These are phyloP conservation scores for Amaranthus palmeri DNA, from an alignment of 148 eudicot species.

Conservation along the genomic window DNA sequence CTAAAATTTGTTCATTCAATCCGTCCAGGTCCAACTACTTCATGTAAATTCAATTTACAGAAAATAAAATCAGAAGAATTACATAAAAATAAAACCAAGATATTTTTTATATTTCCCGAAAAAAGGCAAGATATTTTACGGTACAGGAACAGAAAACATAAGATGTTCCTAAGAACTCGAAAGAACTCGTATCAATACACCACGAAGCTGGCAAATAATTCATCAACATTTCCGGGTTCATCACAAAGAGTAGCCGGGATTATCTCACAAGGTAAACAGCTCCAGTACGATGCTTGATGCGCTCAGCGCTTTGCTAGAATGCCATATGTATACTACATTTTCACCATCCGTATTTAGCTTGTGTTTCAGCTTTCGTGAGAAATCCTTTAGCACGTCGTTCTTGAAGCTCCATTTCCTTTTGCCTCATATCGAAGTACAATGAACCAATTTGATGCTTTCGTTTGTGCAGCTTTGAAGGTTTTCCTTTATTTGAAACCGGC, in stretches of 20 bases:
- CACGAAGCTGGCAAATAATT: background rate
- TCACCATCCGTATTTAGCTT: constrained; percentile 58
- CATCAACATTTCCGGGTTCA: background rate
- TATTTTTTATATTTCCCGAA: too few relatives aligned
- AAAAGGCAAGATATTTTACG: too few relatives aligned
- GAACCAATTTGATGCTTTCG: constrained; percentile 93
- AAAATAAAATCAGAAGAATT: too few relatives aligned
- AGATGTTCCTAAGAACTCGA: background rate
- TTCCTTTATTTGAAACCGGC: constrained; percentile 75
- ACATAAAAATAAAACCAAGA: too few relatives aligned
- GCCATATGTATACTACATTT: background rate
- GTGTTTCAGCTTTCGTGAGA: constrained; percentile 96
- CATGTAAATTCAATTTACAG: too few relatives aligned
- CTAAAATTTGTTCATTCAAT: too few relatives aligned
- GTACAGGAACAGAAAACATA: background rate
- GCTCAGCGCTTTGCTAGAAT: background rate
- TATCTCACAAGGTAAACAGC: background rate
- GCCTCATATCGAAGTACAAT: constrained; percentile 71
- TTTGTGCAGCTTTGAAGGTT: constrained; percentile 83
- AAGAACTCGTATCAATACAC: background rate
- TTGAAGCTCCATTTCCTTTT: constrained; percentile 75
- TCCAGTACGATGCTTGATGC: background rate
- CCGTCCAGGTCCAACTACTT: too few relatives aligned
- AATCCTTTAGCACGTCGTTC: constrained; percentile 80
- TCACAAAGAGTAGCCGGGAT: background rate